A percentile compares a stretch with the other conserved stretches of the same genome.
These are phyloP conservation scores for Fusarium continuum DNA, from an alignment of 2,329 filamentous ascomycete genomes.

Conservation along the genomic window DNA sequence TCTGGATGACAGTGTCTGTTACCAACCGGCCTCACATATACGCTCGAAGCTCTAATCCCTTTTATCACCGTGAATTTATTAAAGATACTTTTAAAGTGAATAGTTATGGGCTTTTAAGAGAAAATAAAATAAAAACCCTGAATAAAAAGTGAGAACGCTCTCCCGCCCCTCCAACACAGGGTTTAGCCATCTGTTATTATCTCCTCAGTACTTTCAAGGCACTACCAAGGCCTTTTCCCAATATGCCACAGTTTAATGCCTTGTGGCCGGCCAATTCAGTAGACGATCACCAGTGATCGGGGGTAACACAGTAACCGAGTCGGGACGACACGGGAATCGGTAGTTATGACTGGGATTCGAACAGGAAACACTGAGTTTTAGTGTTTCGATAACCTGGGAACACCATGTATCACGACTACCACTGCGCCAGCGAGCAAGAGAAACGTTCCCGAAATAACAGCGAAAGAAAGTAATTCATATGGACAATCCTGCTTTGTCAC, in stretches of 20 bases:
- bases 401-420: not conserved
- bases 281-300: not conserved
- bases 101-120: too few relatives aligned
- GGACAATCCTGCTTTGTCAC: too few relatives aligned
- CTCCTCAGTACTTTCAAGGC: constrained; percentile 20
- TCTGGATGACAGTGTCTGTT: not conserved
- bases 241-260: not conserved
- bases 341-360: constrained; percentile 33
- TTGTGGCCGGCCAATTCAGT: not conserved
- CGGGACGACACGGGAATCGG: not conserved
- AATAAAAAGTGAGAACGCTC: constrained; percentile 14
- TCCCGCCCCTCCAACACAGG: not conserved
- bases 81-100: too few relatives aligned
- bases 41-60: not conserved
- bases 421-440: not conserved
- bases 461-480: too few relatives aligned
- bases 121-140: not conserved
- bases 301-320: not conserved
- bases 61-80: too few relatives aligned
- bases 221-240: constrained; percentile 20
- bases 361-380: not conserved
- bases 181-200: not conserved
- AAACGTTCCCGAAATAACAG: not conserved
- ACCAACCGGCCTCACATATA: not conserved
- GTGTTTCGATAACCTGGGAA: too few relatives aligned